These are phyloP conservation scores for Cyberlindnera veronae DNA, from an alignment of 805 yeast species.

Conservation along the genomic window DNA sequence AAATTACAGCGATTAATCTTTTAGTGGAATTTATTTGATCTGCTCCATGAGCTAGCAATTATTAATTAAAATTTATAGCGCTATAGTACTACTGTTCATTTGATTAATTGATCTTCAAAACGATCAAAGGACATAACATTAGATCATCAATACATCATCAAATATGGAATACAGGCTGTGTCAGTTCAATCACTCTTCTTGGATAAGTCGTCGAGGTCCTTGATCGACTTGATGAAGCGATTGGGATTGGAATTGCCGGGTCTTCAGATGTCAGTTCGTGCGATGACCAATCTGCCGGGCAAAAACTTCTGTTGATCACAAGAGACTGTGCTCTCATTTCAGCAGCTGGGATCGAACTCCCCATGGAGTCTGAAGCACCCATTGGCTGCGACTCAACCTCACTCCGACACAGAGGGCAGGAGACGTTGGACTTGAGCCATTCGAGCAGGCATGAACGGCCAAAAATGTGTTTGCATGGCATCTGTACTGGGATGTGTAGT, in stretches of 20 bases:
- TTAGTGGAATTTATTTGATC: too few relatives aligned
- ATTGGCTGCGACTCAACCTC: slow-evolving; percentile 21
- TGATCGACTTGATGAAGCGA: slow-evolving; percentile 3
- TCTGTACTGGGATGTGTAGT: slow-evolving; percentile 59
- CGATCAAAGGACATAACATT: too few relatives aligned
- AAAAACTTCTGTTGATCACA: slow-evolving; percentile 13
- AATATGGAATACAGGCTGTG: neutral
- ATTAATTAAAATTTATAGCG: too few relatives aligned
- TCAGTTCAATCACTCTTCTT: slow-evolving; percentile 7
- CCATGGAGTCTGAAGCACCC: neutral
- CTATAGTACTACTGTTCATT: too few relatives aligned
- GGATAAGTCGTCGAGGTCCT: slow-evolving; percentile 1
- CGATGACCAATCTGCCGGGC: slow-evolving; percentile 22
- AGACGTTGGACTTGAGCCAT: slow-evolving; percentile 71
- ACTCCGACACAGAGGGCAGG: slow-evolving; percentile 62
- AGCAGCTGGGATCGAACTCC: slow-evolving; percentile 1
- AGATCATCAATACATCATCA: neutral
- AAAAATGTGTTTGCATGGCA: slow-evolving; percentile 86
- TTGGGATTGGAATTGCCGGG: slow-evolving; percentile 21
- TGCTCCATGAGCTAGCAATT: too few relatives aligned
- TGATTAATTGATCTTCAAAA: too few relatives aligned
- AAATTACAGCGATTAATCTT: too few relatives aligned
- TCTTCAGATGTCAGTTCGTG: slow-evolving; percentile 15
- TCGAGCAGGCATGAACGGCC: slow-evolving; percentile 78
- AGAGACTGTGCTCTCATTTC: slow-evolving; percentile 13